These are phyloP conservation scores for Dothistroma septosporum DNA, from an alignment of 2,329 filamentous ascomycete genomes.

Conservation along the genomic window DNA sequence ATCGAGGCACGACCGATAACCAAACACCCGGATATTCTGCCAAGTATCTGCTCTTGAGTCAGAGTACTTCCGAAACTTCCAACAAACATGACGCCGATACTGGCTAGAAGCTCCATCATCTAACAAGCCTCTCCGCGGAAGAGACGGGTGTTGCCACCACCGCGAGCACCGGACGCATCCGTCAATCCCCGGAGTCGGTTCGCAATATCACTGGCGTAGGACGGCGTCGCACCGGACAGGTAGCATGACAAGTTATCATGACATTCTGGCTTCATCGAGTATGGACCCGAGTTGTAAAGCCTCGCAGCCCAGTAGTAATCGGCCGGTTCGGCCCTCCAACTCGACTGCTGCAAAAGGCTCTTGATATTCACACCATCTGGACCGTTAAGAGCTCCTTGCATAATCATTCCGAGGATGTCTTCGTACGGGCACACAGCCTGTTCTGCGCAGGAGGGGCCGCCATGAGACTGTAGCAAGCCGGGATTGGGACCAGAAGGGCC, in stretches of 20 bases:
- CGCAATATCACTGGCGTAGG: conserved; percentile 51
- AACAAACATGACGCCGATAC: not conserved
- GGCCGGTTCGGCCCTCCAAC: conserved; percentile 29
- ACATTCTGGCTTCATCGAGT: not conserved
- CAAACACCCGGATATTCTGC: not conserved
- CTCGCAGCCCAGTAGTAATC: conserved; percentile 46
- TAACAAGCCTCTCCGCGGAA: not conserved
- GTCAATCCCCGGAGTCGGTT: conserved; percentile 43
- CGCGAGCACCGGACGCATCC: not conserved
- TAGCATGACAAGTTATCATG: conserved; percentile 44
- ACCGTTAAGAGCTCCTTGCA: conserved; percentile 41
- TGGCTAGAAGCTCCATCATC: not conserved
- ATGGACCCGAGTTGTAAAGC: conserved; percentile 45
- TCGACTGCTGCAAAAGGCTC: conserved; percentile 32
- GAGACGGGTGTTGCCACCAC: not conserved
- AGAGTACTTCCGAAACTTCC: not conserved
- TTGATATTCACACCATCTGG: conserved; percentile 40
- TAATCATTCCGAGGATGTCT: conserved; percentile 41
- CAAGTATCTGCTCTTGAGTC: not conserved
- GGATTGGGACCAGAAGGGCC: conserved; percentile 37
- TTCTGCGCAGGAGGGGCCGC: conserved; percentile 28
- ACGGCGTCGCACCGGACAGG: conserved; percentile 43
- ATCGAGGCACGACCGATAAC: not conserved
- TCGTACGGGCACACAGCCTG: conserved; percentile 38
- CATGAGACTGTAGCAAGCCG: conserved; percentile 46